phyloP scores from a whole-genome alignment of 345 rosid species.

The Citrus cavaleriei region DNA sequence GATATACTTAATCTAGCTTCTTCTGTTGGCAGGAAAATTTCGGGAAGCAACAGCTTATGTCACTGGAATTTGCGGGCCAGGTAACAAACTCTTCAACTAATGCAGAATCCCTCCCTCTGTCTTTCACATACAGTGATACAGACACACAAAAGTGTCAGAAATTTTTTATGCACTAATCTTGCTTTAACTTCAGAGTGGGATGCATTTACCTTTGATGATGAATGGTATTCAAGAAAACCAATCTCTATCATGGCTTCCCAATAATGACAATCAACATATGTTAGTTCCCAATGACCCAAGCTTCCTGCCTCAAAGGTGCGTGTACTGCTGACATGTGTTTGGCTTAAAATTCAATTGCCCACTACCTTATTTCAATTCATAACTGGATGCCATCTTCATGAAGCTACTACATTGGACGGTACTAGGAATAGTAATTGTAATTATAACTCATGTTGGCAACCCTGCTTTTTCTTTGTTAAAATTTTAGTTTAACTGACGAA shows the following conservation, averaged over 20 bases:
- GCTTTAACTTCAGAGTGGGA: conserved; percentile 46
- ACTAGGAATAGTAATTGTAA: background rate
- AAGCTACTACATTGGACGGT: background rate
- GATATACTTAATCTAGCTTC: background rate
- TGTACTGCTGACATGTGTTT: background rate
- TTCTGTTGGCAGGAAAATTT: conserved; percentile 52
- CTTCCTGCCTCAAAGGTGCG: conserved; percentile 56
- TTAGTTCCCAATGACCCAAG: conserved; percentile 52
- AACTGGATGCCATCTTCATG: background rate
- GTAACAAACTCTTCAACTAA: conserved; percentile 27
- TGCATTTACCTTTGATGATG: conserved; percentile 56
- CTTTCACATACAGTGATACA: background rate
- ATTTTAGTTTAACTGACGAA: background rate
- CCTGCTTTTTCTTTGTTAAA: background rate
- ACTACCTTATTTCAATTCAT: background rate
- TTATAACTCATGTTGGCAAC: background rate
- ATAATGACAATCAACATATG: conserved; percentile 51
- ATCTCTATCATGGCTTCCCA: conserved; percentile 64
- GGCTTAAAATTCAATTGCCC: background rate
- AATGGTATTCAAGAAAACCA: conserved; percentile 62
- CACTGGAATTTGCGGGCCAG: conserved; percentile 58
- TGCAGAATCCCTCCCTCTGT: background rate
- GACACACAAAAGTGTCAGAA: conserved; percentile 8
- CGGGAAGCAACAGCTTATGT: conserved; percentile 53
- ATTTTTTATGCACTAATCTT: conserved; percentile 11